These are phyloP conservation scores for Aspergillus sergii DNA, from an alignment of 2,329 filamentous ascomycete species.

Conservation along the genomic window DNA sequence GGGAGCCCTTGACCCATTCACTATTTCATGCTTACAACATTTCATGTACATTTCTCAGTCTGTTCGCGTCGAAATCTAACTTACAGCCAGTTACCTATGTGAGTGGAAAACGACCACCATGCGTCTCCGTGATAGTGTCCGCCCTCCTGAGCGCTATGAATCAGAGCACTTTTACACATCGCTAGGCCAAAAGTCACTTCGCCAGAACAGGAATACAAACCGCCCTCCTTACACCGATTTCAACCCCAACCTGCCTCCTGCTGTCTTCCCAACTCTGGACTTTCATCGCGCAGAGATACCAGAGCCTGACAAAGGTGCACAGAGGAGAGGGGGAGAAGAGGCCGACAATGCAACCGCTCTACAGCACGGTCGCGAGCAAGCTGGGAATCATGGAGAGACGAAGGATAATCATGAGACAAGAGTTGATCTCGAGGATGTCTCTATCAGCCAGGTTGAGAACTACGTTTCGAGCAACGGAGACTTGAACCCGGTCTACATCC, in stretches of 20 bases:
- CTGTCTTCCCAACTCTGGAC: conserved; percentile 46
- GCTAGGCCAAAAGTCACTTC: conserved; percentile 16
- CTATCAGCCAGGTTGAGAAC: conserved; percentile 23
- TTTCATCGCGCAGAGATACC: conserved; percentile 9
- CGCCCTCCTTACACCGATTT: conserved; percentile 32
- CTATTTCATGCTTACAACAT: background rate
- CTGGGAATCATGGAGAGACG: background rate
- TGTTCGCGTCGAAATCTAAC: background rate
- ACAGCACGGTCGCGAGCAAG: conserved; percentile 1
- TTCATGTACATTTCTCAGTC: background rate
- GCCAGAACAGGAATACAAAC: conserved; percentile 13
- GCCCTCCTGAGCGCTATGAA: conserved; percentile 24
- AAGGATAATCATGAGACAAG: background rate
- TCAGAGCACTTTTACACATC: conserved; percentile 28
- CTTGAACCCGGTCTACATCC: conserved; percentile 29
- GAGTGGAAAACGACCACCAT: conserved; percentile 22
- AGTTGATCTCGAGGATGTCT: conserved; percentile 15
- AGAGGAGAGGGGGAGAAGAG: background rate
- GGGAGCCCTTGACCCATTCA: background rate
- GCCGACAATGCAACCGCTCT: background rate
- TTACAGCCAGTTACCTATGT: background rate
- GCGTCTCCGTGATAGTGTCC: conserved; percentile 37
- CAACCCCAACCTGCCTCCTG: conserved; percentile 43
- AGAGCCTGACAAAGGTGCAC: background rate
- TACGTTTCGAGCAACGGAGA: conserved; percentile 31